A percentile compares a stretch with the other conserved stretches of the same genome.
Evolutionary conservation across 1,139 yeast species (phyloP).

Genomic region (Suhomyces chickasaworum): DNA sequence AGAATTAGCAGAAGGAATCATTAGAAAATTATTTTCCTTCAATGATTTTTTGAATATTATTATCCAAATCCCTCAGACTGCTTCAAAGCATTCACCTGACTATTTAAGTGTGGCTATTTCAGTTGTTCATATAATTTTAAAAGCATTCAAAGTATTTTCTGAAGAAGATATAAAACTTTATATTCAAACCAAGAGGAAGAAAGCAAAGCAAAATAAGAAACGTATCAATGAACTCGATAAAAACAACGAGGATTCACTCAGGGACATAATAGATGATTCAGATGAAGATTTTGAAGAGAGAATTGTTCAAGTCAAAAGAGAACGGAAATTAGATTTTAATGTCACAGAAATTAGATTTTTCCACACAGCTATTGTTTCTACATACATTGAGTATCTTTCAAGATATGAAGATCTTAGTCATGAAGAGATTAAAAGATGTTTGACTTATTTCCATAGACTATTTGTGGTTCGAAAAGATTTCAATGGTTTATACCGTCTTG

Average conservation of each 20-base stretch:
- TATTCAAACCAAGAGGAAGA: constrained; percentile 50
- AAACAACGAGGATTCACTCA: constrained; percentile 28
- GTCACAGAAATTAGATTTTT: constrained; percentile 44
- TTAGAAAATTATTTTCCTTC: constrained; percentile 59
- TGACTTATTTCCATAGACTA: constrained; percentile 72
- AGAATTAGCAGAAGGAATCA: constrained; percentile 51
- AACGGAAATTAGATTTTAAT: constrained; percentile 52
- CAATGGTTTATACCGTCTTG: constrained; percentile 68
- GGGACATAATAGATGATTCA: constrained; percentile 43
- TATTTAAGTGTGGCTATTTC: constrained; percentile 66
- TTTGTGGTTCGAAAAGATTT: constrained; percentile 63
- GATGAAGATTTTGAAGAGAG: constrained; percentile 51
- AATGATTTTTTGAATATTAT: constrained; percentile 63
- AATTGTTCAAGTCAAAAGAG: constrained; percentile 40
- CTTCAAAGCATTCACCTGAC: constrained; percentile 64
- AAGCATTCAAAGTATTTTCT: constrained; percentile 67
- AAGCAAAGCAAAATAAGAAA: constrained; percentile 19
- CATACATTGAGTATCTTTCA: constrained; percentile 52
- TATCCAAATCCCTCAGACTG: constrained; percentile 62
- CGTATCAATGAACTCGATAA: constrained; percentile 30
- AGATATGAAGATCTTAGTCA: constrained; percentile 65
- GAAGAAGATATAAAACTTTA: constrained; percentile 61
- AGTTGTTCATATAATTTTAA: constrained; percentile 65
- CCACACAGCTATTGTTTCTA: constrained; percentile 47
- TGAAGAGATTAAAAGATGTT: constrained; percentile 61